Conservation (phyloP, 176 grass and related monocot species). For the Saccharum officinarum region DNA sequence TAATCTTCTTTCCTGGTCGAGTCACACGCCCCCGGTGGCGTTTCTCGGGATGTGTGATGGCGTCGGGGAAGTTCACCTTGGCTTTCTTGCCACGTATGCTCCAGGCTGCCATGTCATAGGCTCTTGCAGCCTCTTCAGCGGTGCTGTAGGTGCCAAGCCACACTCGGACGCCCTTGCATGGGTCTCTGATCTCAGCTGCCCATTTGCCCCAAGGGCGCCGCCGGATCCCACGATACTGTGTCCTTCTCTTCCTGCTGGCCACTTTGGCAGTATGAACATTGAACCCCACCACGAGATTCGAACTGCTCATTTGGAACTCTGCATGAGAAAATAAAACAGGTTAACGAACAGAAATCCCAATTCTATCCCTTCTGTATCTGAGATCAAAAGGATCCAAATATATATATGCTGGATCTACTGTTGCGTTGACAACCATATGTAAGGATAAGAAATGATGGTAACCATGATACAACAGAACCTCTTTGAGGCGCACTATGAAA, state of each 20-base stretch:
- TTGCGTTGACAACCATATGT: not conserved
- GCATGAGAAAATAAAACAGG: not conserved
- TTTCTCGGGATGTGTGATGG: constrained; percentile 18
- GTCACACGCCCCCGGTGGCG: not conserved
- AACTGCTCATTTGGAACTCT: not conserved
- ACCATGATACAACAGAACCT: not conserved
- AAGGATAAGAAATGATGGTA: not conserved
- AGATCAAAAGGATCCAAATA: not conserved
- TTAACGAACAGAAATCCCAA: not conserved
- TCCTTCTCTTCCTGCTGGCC: constrained; percentile 57
- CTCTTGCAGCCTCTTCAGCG: constrained; percentile 76
- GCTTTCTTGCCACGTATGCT: constrained; percentile 79
- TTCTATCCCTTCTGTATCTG: not conserved
- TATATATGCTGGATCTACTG: not conserved
- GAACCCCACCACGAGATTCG: not conserved
- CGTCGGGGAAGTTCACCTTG: constrained; percentile 71
- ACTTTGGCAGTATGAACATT: not conserved
- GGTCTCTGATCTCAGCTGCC: constrained; percentile 86
- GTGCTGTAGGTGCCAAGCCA: constrained; percentile 81
- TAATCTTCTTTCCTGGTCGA: not conserved
- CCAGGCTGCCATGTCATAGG: constrained; percentile 66
- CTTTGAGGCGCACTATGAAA: too few species aligned
- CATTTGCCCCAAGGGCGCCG: constrained; percentile 77
- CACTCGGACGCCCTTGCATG: constrained; percentile 71
- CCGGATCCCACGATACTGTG: constrained; percentile 60